phyloP scores from a whole-genome alignment of 2,329 filamentous ascomycete genomes.

The Cladorrhinum sp. region DNA sequence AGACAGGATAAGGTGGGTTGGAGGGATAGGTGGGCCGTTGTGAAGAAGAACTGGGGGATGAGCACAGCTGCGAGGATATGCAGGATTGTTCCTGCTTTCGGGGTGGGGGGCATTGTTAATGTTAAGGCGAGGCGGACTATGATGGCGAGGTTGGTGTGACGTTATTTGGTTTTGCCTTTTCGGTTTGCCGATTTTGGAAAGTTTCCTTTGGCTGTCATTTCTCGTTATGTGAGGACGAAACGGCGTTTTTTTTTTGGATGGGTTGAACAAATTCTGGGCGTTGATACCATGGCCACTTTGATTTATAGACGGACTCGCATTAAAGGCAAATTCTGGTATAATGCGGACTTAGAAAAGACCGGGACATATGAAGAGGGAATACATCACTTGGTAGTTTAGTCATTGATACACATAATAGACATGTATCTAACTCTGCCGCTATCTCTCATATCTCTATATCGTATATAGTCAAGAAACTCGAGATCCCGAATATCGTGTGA shows the following conservation, averaged over 20 bases:
- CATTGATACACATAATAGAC: neutral
- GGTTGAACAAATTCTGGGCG: no score
- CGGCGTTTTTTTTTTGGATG: neutral
- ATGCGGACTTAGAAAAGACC: neutral
- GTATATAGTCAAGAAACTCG: no score
- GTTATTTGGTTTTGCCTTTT: neutral
- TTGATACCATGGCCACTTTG: no score
- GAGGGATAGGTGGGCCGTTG: slow-evolving; percentile 60
- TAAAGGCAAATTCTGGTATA: no score
- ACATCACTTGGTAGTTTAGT: no score
- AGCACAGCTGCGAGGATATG: slow-evolving; percentile 75
- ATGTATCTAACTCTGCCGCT: no score
- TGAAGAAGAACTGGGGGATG: slow-evolving; percentile 73
- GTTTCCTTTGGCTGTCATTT: no score
- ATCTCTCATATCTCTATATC: no score
- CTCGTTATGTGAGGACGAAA: no score
- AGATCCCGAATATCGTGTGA: no score
- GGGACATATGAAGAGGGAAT: neutral
- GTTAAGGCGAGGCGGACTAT: slow-evolving; percentile 63
- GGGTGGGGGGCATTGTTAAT: slow-evolving; percentile 84
- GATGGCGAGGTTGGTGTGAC: slow-evolving; percentile 58
- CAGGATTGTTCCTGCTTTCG: slow-evolving; percentile 85
- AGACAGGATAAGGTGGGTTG: slow-evolving; percentile 51
- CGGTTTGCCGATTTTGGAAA: neutral
- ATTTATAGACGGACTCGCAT: no score